Evolutionary conservation across 768 basidiomycete genomes (phyloP).

Genomic region (Psilocybe sp.): DNA sequence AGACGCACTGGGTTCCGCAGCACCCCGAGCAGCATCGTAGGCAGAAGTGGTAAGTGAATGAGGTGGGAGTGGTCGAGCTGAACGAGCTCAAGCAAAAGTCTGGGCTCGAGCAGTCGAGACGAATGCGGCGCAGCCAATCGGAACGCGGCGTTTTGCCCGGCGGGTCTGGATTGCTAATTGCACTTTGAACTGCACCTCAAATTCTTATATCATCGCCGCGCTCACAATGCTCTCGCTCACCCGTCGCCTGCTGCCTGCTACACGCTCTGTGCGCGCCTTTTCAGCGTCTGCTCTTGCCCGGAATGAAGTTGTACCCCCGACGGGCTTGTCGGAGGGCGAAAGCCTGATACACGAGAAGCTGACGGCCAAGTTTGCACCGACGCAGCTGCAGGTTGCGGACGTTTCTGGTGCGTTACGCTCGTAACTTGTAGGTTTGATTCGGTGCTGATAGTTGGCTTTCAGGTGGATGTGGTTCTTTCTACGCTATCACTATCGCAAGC

Average conservation of each 20-base stretch:
- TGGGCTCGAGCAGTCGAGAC: constrained; percentile 1
- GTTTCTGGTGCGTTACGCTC: constrained; percentile 75
- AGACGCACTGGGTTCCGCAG: constrained; percentile 18
- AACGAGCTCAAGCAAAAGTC: background rate
- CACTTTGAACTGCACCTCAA: background rate
- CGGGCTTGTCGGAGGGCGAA: constrained; percentile 58
- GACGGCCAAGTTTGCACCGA: constrained; percentile 70
- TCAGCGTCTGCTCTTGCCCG: constrained; percentile 20
- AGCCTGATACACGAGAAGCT: constrained; percentile 70
- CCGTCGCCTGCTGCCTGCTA: constrained; percentile 30
- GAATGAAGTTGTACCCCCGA: constrained; percentile 16
- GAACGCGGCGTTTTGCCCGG: constrained; percentile 6
- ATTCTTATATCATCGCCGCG: constrained; percentile 1
- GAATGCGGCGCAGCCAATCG: constrained; percentile 2
- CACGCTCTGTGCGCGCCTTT: constrained; percentile 25
- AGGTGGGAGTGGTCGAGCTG: background rate
- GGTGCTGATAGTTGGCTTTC: background rate
- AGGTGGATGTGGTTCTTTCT: constrained; percentile 99
- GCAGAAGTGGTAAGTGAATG: background rate
- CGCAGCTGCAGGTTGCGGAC: constrained; percentile 84
- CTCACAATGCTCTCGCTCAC: constrained; percentile 30
- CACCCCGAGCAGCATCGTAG: constrained; percentile 22
- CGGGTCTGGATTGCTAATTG: too few species aligned
- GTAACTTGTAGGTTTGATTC: background rate
- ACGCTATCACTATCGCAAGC: constrained; percentile 86